Conservation (phyloP, 2,329 filamentous ascomycete species). For the Catunica adiposa region DNA sequence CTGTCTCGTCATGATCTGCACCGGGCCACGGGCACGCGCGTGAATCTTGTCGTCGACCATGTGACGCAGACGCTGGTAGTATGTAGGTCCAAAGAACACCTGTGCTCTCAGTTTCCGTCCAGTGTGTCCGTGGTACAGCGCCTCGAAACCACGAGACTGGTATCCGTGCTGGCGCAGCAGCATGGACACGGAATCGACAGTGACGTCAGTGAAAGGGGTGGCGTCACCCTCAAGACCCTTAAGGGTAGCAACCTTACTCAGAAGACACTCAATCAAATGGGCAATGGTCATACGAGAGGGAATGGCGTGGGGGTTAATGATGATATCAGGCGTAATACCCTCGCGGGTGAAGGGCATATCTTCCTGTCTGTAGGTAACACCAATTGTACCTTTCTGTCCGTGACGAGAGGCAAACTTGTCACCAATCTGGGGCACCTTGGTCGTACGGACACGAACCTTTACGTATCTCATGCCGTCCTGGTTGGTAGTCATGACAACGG, state of each 20-base stretch:
- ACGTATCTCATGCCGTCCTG: conserved; percentile 88
- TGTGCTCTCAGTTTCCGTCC: conserved; percentile 85
- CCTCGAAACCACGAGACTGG: conserved; percentile 90
- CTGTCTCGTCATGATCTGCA: conserved; percentile 93
- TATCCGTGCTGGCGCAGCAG: conserved; percentile 80
- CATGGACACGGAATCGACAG: conserved; percentile 79
- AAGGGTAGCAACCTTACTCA: conserved; percentile 87
- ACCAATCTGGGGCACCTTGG: conserved; percentile 95
- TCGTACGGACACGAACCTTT: conserved; percentile 92
- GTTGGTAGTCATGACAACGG: conserved; percentile 86
- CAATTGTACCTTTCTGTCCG: conserved; percentile 97
- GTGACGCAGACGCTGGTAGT: conserved; percentile 95
- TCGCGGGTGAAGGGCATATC: conserved; percentile 97
- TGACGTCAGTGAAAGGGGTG: conserved; percentile 94
- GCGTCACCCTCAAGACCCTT: conserved; percentile 94
- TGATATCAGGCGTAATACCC: conserved; percentile 83
- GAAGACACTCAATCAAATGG: conserved; percentile 96
- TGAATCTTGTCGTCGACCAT: conserved; percentile 99
- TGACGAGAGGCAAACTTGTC: conserved; percentile 99
- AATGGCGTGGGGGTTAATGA: conserved; percentile 99
- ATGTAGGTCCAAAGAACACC: conserved; percentile 92
- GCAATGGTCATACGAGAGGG: conserved; percentile 99
- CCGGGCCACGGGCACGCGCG: conserved; percentile 87
- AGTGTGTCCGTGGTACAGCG: conserved; percentile 98
- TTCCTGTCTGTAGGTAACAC: conserved; percentile 93